phyloP scores from a whole-genome alignment of 2,329 filamentous ascomycete genomes.

The Neofusicoccum sp. region DNA sequence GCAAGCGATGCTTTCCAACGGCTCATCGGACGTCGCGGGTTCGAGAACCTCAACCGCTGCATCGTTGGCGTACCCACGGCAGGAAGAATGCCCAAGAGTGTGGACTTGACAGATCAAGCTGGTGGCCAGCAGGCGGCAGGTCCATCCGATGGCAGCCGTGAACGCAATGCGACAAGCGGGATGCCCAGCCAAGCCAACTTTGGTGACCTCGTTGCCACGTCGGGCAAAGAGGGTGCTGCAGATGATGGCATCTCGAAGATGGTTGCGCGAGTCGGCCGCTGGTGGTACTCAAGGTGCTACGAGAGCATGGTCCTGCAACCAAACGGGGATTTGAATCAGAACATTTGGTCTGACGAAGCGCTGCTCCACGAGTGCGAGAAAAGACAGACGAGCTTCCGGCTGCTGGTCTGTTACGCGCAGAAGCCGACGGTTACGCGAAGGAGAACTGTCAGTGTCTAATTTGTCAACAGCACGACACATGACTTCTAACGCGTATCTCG shows the following conservation, averaged over 20 bases:
- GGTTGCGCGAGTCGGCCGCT: conserved; percentile 85
- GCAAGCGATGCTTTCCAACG: conserved; percentile 55
- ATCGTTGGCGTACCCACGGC: conserved; percentile 74
- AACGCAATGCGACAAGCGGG: not conserved
- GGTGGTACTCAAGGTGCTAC: conserved; percentile 96
- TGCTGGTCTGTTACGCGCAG: conserved; percentile 88
- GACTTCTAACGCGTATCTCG: not conserved
- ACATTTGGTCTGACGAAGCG: conserved; percentile 76
- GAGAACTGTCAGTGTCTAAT: conserved; percentile 50
- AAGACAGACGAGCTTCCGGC: conserved; percentile 80
- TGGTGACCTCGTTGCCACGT: conserved; percentile 42
- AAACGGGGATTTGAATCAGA: conserved; percentile 43
- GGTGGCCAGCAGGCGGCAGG: not conserved
- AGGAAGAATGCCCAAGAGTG: conserved; percentile 41
- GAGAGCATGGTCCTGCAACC: conserved; percentile 50
- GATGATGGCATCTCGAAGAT: conserved; percentile 89
- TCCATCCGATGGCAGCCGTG: not conserved
- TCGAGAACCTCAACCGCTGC: conserved; percentile 70
- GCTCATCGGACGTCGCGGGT: conserved; percentile 66
- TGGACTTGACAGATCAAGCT: conserved; percentile 19
- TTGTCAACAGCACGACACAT: not conserved
- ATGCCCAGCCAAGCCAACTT: conserved; percentile 53
- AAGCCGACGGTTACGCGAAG: conserved; percentile 59
- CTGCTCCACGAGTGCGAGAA: conserved; percentile 83
- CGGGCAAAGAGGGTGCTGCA: not conserved